phyloP scores from a whole-genome alignment of 495 filamentous ascomycete genomes.

The Aspergillus bertholletiae region DNA sequence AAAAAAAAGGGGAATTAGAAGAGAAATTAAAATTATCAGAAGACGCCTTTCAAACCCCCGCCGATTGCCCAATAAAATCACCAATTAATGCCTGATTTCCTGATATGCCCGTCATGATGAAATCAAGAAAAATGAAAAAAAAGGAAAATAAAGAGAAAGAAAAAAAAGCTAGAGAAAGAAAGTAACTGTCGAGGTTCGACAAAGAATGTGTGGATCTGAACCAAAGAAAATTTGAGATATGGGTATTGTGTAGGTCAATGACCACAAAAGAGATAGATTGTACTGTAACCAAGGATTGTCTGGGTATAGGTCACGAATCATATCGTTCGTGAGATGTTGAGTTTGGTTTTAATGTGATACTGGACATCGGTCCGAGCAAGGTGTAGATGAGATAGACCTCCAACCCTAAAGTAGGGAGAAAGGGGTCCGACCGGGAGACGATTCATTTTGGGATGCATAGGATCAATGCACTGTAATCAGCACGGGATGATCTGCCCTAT shows the following conservation, averaged over 20 bases:
- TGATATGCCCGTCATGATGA: neutral
- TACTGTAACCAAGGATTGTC: neutral
- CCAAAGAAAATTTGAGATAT: constrained; percentile 7
- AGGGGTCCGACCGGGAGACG: neutral
- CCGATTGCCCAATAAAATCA: constrained; percentile 1
- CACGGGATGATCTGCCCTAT: neutral
- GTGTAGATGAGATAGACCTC: neutral
- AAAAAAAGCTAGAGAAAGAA: neutral
- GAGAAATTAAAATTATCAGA: constrained; percentile 5
- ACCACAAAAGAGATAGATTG: neutral
- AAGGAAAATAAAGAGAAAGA: constrained; percentile 1
- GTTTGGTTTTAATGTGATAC: neutral
- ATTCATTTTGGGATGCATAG: neutral
- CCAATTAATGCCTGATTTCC: constrained; percentile 3
- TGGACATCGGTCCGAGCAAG: neutral
- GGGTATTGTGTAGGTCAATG: constrained; percentile 1
- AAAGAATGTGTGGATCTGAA: constrained; percentile 5
- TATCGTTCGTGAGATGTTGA: neutral
- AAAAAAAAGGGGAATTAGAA: constrained; percentile 1
- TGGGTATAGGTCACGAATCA: neutral
- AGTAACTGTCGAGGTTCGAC: neutral
- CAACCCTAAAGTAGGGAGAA: neutral
- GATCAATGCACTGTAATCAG: neutral
- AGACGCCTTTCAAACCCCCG: constrained; percentile 2
- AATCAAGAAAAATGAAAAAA: constrained; percentile 3